Percentiles rank a stretch among this genome's conserved stretches.
Conservation (phyloP, 129 eudicot species). For the Lactuca sativa region DNA sequence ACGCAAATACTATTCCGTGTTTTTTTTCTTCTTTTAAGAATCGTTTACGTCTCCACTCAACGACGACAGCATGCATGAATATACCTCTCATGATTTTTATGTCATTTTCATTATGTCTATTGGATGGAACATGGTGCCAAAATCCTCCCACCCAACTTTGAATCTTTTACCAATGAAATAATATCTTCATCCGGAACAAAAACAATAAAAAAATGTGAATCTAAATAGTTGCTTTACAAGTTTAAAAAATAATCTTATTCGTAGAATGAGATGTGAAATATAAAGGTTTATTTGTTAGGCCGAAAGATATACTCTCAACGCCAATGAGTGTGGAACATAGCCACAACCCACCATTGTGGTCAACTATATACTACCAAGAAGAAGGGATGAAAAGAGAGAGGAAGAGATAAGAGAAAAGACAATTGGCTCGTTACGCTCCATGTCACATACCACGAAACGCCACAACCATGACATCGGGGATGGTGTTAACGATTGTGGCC, state of each 20-base stretch:
- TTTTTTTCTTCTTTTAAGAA: conserved; percentile 1
- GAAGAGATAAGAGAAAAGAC: no score
- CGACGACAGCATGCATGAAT: conserved; percentile 3
- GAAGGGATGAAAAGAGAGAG: no score
- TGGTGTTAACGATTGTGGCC: no score
- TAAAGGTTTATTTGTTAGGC: no score
- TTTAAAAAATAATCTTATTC: background rate
- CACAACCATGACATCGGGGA: no score
- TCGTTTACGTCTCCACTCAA: conserved; percentile 29
- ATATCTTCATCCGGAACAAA: background rate
- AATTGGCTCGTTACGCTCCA: no score
- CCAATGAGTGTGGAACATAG: no score
- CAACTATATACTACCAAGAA: no score
- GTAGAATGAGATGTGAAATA: background rate
- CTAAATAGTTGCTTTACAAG: background rate
- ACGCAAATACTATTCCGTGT: conserved; percentile 7
- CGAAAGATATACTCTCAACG: no score
- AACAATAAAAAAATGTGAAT: background rate
- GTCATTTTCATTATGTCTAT: conserved; percentile 24
- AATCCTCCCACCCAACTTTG: conserved; percentile 29
- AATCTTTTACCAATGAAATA: conserved; percentile 1
- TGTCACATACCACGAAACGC: no score
- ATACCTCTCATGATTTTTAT: background rate
- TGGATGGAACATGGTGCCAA: conserved; percentile 14
- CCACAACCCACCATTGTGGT: no score